These are phyloP conservation scores for Phanerochaete sordida DNA, from an alignment of 768 basidiomycete genomes.

Conservation along the genomic window DNA sequence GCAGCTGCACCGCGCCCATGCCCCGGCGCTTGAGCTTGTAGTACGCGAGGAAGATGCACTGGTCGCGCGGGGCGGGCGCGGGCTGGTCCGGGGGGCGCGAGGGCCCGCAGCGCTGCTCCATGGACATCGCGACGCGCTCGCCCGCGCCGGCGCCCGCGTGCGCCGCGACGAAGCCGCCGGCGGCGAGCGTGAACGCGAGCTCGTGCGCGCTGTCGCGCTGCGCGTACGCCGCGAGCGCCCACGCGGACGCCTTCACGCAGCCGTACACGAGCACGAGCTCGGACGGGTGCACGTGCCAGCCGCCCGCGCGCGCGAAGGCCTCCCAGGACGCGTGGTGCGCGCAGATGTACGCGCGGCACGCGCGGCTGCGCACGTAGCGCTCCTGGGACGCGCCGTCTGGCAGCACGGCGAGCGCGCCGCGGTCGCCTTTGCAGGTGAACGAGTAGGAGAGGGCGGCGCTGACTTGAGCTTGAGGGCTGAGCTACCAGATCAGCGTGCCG, in stretches of 20 bases:
- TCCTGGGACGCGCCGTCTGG: not conserved
- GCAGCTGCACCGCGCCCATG: not conserved
- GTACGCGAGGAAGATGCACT: conserved; percentile 14
- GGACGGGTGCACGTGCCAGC: not conserved
- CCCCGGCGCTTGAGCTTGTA: conserved; percentile 10
- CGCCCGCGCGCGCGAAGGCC: not conserved
- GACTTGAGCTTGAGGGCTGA: too few relatives aligned
- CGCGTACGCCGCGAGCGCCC: not conserved
- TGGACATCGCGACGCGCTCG: not conserved
- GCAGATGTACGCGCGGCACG: not conserved
- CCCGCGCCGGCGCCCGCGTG: too few relatives aligned
- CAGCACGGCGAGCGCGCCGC: not conserved
- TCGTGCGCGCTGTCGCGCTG: not conserved
- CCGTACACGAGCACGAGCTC: not conserved
- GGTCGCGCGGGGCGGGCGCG: conserved; percentile 3
- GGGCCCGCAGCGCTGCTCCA: not conserved
- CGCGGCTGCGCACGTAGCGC: not conserved
- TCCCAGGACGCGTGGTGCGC: not conserved
- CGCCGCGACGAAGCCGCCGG: not conserved
- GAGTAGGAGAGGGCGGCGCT: not conserved
- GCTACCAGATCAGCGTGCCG: too few relatives aligned
- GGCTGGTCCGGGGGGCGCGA: not conserved
- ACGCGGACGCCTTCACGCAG: not conserved
- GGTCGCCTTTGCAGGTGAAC: not conserved
- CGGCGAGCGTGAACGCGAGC: not conserved